Evolutionary conservation across 345 rosid genomes (phyloP).

Genomic region (Gossypium longicalyx): DNA sequence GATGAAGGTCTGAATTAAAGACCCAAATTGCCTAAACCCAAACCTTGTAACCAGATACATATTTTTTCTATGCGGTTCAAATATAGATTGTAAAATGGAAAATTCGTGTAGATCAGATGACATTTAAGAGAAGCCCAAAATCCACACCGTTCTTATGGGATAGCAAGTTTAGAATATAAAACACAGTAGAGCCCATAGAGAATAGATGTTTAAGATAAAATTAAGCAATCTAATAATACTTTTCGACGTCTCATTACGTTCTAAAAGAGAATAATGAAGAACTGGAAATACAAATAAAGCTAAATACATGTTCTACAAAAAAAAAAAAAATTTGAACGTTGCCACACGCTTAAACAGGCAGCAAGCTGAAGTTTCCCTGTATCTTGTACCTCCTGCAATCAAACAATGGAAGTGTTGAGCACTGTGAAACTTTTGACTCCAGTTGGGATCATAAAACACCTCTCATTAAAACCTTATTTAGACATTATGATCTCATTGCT

Average conservation of each 20-base stretch:
- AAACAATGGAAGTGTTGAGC: background rate
- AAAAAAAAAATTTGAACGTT: background rate
- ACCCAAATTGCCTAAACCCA: too few relatives aligned
- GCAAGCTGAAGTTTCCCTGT: background rate
- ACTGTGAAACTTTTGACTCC: background rate
- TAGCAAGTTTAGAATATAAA: background rate
- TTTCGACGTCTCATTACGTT: background rate
- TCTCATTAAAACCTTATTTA: too few relatives aligned
- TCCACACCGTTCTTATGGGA: background rate
- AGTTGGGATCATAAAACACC: background rate
- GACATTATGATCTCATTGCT: background rate
- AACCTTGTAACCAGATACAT: background rate
- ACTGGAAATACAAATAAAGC: constrained; percentile 1
- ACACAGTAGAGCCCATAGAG: background rate
- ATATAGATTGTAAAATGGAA: background rate
- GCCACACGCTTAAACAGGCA: background rate
- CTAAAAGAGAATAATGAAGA: background rate
- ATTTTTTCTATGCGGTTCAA: background rate
- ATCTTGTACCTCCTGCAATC: constrained; percentile 17
- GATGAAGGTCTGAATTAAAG: background rate
- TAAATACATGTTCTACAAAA: constrained; percentile 11
- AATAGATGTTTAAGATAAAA: background rate
- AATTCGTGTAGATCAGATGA: background rate
- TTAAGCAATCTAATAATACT: background rate
- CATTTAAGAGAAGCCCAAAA: background rate